phyloP scores from a whole-genome alignment of 1,139 yeast species.

The Yamadazyma songkhlaensis region DNA sequence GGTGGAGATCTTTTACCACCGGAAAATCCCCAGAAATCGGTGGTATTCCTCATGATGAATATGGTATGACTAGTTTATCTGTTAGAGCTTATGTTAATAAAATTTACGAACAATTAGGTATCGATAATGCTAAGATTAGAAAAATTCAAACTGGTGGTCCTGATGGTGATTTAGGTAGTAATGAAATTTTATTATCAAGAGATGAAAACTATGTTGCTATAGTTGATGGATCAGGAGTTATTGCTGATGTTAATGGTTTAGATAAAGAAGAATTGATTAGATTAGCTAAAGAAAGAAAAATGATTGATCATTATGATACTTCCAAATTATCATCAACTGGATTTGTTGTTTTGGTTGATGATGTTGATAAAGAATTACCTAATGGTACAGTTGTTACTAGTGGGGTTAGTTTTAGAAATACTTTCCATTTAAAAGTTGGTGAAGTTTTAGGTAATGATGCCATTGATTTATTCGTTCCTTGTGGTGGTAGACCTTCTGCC shows the following conservation, averaged over 20 bases:
- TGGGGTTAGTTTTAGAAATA: conserved; percentile 91
- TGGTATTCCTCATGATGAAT: conserved; percentile 97
- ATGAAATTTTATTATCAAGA: conserved; percentile 82
- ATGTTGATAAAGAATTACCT: conserved; percentile 75
- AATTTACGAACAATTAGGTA: conserved; percentile 71
- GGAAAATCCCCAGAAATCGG: conserved; percentile 92
- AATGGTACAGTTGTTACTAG: conserved; percentile 71
- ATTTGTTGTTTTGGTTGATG: conserved; percentile 83
- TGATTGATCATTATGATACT: conserved; percentile 68
- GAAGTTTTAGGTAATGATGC: conserved; percentile 60
- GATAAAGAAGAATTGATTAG: conserved; percentile 75
- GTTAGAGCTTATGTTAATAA: conserved; percentile 92
- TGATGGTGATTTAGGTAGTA: conserved; percentile 96
- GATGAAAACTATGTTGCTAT: conserved; percentile 83
- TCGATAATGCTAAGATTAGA: conserved; percentile 56
- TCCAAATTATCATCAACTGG: conserved; percentile 71
- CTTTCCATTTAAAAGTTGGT: conserved; percentile 76
- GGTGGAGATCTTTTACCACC: conserved; percentile 99
- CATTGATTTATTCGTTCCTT: conserved; percentile 86
- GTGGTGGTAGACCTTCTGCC: conserved; percentile 99
- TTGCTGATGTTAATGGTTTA: conserved; percentile 88
- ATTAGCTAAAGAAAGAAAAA: conserved; percentile 75
- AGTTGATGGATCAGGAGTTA: conserved; percentile 94
- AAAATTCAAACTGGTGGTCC: conserved; percentile 99
- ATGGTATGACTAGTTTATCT: conserved; percentile 96